Percentiles rank a stretch among this genome's conserved stretches.
phyloP scores from a whole-genome alignment of 2,329 filamentous ascomycete genomes.

The Cercospora janseana region DNA sequence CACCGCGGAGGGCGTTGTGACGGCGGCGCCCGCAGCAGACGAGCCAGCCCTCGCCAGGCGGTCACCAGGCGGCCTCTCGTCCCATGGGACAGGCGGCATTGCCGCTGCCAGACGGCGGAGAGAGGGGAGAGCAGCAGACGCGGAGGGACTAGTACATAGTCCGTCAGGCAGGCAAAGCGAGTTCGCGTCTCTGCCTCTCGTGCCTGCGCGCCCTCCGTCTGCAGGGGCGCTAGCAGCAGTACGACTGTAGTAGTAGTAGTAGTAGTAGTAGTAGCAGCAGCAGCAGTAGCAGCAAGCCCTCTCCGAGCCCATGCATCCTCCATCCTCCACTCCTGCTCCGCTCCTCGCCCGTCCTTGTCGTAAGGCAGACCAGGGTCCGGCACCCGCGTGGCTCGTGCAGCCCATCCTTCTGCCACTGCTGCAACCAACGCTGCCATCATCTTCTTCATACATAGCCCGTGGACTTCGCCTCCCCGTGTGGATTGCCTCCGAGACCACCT shows the following conservation, averaged over 20 bases:
- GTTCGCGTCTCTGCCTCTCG: slow-evolving; percentile 17
- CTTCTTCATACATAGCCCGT: slow-evolving; percentile 35
- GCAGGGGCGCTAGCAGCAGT: slow-evolving; percentile 22
- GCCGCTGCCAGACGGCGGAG: too few relatives aligned
- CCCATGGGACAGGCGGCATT: too few relatives aligned
- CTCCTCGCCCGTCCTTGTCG: slow-evolving; percentile 13
- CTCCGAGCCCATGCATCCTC: slow-evolving; percentile 22
- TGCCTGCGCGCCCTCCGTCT: slow-evolving; percentile 20
- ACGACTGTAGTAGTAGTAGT: too few relatives aligned
- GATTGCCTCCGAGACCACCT: slow-evolving; percentile 22
- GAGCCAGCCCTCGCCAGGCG: too few relatives aligned
- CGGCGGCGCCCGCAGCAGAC: too few relatives aligned
- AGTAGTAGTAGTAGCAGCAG: too few relatives aligned
- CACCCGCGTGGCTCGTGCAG: slow-evolving; percentile 29
- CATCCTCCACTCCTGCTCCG: slow-evolving; percentile 16
- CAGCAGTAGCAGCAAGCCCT: slow-evolving; percentile 16
- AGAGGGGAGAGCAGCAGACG: slow-evolving; percentile 1
- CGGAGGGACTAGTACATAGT: too few relatives aligned
- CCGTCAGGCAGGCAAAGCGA: slow-evolving; percentile 14
- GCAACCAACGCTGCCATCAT: slow-evolving; percentile 29
- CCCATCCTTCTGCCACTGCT: slow-evolving; percentile 26
- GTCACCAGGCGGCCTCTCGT: too few relatives aligned
- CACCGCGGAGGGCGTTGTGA: too few relatives aligned
- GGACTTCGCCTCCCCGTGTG: slow-evolving; percentile 31
- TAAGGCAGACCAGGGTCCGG: slow-evolving; percentile 14